Conservation (phyloP, 116 monocot genomes). For the Phalaenopsis hybrid region DNA sequence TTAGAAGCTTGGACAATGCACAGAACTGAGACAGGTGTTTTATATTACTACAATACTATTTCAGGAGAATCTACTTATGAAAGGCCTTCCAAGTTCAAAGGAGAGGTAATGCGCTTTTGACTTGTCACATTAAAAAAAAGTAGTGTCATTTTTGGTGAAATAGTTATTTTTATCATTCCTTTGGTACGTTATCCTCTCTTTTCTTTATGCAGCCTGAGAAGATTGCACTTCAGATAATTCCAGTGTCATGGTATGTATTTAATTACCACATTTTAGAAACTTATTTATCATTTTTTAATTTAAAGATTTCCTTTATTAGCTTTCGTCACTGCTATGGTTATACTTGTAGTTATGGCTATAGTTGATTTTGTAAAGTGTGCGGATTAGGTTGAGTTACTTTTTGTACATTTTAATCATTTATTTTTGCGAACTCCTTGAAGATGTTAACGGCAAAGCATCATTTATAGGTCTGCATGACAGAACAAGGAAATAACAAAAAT, state of each 20-base stretch:
- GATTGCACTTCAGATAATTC: slow-evolving; percentile 40
- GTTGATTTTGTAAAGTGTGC: neutral
- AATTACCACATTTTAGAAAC: neutral
- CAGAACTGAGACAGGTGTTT: slow-evolving; percentile 65
- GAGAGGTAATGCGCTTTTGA: slow-evolving; percentile 60
- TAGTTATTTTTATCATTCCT: neutral
- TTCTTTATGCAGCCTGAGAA: slow-evolving; percentile 58
- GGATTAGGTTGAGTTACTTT: neutral
- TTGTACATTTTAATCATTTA: neutral
- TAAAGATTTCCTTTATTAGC: neutral
- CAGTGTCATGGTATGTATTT: slow-evolving; percentile 75
- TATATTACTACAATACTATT: slow-evolving; percentile 93
- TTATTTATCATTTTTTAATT: neutral
- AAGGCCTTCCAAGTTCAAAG: slow-evolving; percentile 67
- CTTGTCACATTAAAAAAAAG: slow-evolving; percentile 30
- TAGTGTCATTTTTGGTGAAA: slow-evolving; percentile 8
- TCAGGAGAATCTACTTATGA: slow-evolving; percentile 90
- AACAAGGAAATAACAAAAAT: neutral
- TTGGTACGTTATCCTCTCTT: slow-evolving; percentile 8
- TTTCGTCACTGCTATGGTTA: neutral
- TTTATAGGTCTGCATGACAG: neutral
- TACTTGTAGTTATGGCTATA: neutral
- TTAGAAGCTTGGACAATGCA: slow-evolving; percentile 75
- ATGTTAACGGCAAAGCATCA: neutral
- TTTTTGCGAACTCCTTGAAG: neutral